These are phyloP conservation scores for Fusarium hostae DNA, from an alignment of 2,329 filamentous ascomycete species.

Conservation along the genomic window DNA sequence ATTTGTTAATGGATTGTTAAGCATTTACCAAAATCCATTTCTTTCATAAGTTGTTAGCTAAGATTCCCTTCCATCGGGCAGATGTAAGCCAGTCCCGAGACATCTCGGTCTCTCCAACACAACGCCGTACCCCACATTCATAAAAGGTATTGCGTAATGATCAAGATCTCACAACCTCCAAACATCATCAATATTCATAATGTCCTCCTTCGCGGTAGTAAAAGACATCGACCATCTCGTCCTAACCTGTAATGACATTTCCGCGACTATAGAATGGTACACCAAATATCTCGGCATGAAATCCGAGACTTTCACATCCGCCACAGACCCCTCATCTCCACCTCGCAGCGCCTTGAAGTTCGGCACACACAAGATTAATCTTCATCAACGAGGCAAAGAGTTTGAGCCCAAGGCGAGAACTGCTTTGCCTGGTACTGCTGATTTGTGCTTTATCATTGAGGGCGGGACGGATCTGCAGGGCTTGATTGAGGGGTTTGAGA, in stretches of 20 bases:
- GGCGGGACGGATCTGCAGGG: slow-evolving; percentile 56
- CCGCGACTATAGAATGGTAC: slow-evolving; percentile 65
- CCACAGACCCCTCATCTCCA: slow-evolving; percentile 46
- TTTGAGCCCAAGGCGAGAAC: slow-evolving; percentile 68
- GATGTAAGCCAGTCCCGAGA: neutral
- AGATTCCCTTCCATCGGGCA: neutral
- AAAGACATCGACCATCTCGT: slow-evolving; percentile 69
- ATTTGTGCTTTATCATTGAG: slow-evolving; percentile 69
- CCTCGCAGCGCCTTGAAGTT: slow-evolving; percentile 65
- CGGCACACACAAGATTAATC: slow-evolving; percentile 69
- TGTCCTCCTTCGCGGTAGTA: slow-evolving; percentile 45
- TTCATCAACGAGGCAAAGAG: slow-evolving; percentile 67
- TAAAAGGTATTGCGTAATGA: neutral
- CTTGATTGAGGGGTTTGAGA: slow-evolving; percentile 55
- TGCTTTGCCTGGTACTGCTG: slow-evolving; percentile 66
- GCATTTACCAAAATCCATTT: too few species aligned
- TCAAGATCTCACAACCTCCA: neutral
- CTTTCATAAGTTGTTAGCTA: too few species aligned
- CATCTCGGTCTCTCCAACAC: neutral
- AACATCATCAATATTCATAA: neutral
- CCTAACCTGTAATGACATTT: slow-evolving; percentile 64
- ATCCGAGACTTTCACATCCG: slow-evolving; percentile 60
- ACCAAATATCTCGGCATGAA: slow-evolving; percentile 66
- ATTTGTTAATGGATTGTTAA: too few species aligned
- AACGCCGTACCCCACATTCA: neutral